A percentile compares a stretch with the other conserved stretches of the same genome.
phyloP scores from a whole-genome alignment of 2,329 filamentous ascomycete species.

The Biscogniauxia sp. region DNA sequence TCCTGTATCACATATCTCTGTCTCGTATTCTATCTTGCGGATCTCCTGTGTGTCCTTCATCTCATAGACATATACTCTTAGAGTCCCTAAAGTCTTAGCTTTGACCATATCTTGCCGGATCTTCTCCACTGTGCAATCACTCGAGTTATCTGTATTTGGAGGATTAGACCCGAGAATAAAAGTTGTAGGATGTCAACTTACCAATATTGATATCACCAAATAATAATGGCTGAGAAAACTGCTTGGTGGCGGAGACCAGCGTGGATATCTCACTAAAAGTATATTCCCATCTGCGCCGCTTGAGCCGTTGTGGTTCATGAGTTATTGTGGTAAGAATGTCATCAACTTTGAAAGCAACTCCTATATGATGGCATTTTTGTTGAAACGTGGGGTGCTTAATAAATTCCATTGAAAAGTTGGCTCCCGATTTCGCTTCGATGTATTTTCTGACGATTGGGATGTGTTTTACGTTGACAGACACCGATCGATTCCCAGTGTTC shows the following conservation, averaged over 20 bases:
- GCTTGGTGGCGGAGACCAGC: background rate
- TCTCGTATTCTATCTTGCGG: background rate
- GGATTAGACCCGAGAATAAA: background rate
- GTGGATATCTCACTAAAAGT: background rate
- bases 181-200: background rate
- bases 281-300: background rate
- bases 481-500: background rate
- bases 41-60: background rate
- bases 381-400: background rate
- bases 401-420: background rate
- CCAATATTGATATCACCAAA: background rate
- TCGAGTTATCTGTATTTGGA: background rate
- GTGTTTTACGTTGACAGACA: background rate
- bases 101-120: background rate
- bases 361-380: background rate
- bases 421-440: constrained; percentile 7
- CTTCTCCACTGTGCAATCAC: background rate
- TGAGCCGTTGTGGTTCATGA: background rate
- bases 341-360: background rate
- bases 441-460: constrained; percentile 8
- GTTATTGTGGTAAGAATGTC: background rate
- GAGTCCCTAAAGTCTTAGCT: background rate
- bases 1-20: background rate
- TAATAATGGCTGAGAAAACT: background rate
- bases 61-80: background rate